Conservation (phyloP, 768 basidiomycete genomes). For the Amanita muscaria region DNA sequence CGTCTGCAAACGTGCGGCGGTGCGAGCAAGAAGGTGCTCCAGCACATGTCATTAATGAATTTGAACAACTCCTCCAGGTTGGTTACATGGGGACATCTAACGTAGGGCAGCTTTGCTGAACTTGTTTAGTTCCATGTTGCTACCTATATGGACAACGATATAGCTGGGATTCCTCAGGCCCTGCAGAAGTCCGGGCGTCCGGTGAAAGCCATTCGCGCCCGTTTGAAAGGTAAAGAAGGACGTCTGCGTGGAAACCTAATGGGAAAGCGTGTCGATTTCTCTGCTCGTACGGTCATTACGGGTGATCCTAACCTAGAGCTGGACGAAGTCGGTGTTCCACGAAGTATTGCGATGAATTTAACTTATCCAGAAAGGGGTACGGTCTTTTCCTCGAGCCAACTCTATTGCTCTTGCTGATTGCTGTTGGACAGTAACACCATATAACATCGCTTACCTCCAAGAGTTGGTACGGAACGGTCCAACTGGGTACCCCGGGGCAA, state of each 20-base stretch:
- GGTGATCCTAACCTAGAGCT: slow-evolving; percentile 96
- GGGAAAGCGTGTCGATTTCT: slow-evolving; percentile 99
- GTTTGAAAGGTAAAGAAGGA: slow-evolving; percentile 98
- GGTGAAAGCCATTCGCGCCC: slow-evolving; percentile 95
- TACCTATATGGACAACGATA: slow-evolving; percentile 99
- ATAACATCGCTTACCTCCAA: slow-evolving; percentile 91
- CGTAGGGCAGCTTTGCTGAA: slow-evolving; percentile 3
- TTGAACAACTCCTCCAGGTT: slow-evolving; percentile 92
- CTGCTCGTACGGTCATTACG: slow-evolving; percentile 97
- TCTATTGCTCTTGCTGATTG: slow-evolving; percentile 7
- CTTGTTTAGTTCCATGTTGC: slow-evolving; percentile 85
- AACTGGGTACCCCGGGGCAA: slow-evolving; percentile 88
- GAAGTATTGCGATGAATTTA: slow-evolving; percentile 92
- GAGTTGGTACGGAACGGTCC: slow-evolving; percentile 94
- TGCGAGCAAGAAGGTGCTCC: slow-evolving; percentile 97
- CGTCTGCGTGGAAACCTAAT: slow-evolving; percentile 96
- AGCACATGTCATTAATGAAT: slow-evolving; percentile 90
- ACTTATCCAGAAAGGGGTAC: slow-evolving; percentile 94
- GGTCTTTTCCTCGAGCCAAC: slow-evolving; percentile 12
- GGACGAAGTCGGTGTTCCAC: slow-evolving; percentile 95
- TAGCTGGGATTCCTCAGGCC: slow-evolving; percentile 95
- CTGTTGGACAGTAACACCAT: slow-evolving; percentile 74
- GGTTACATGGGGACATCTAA: slow-evolving; percentile 14
- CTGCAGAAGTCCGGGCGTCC: slow-evolving; percentile 96
- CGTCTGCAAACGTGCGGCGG: slow-evolving; percentile 83